phyloP scores from a whole-genome alignment of 2,329 filamentous ascomycete genomes.

The Aspergillus oerlinghausenensis region DNA sequence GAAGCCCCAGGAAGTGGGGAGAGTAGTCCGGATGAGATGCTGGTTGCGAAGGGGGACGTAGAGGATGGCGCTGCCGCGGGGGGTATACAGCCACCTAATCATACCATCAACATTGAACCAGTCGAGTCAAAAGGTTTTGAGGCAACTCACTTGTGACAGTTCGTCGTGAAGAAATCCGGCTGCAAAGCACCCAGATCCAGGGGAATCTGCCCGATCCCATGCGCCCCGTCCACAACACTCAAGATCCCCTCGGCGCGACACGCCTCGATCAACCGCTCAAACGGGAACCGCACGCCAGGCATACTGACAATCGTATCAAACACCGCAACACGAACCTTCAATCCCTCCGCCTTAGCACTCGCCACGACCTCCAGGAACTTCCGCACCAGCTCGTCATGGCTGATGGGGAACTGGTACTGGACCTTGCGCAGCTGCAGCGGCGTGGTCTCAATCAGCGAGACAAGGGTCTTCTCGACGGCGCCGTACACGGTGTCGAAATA shows the following conservation, averaged over 20 bases:
- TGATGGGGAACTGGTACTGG: constrained; percentile 61
- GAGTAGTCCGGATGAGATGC: constrained; percentile 63
- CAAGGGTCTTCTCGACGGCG: constrained; percentile 68
- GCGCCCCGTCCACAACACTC: constrained; percentile 77
- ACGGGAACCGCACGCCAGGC: constrained; percentile 77
- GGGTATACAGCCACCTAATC: constrained; percentile 70
- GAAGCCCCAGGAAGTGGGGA: constrained; percentile 81
- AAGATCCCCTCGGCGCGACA: constrained; percentile 66
- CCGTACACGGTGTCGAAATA: constrained; percentile 77
- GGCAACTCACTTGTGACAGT: constrained; percentile 66
- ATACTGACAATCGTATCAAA: constrained; percentile 78
- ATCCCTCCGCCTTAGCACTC: constrained; percentile 51
- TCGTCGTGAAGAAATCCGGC: constrained; percentile 82
- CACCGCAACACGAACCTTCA: constrained; percentile 62
- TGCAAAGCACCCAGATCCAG: constrained; percentile 63
- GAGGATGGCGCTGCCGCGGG: constrained; percentile 74
- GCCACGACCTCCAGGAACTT: constrained; percentile 58
- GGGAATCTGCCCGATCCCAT: constrained; percentile 73
- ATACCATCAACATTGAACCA: constrained; percentile 8
- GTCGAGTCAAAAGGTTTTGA: not conserved
- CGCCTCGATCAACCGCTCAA: constrained; percentile 58
- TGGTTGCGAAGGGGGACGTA: constrained; percentile 77
- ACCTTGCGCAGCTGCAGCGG: constrained; percentile 52
- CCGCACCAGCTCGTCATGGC: constrained; percentile 61
- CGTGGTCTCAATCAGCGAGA: constrained; percentile 67